These are phyloP conservation scores for Penicillium sp. DNA, from an alignment of 2,329 filamentous ascomycete genomes.

Conservation along the genomic window DNA sequence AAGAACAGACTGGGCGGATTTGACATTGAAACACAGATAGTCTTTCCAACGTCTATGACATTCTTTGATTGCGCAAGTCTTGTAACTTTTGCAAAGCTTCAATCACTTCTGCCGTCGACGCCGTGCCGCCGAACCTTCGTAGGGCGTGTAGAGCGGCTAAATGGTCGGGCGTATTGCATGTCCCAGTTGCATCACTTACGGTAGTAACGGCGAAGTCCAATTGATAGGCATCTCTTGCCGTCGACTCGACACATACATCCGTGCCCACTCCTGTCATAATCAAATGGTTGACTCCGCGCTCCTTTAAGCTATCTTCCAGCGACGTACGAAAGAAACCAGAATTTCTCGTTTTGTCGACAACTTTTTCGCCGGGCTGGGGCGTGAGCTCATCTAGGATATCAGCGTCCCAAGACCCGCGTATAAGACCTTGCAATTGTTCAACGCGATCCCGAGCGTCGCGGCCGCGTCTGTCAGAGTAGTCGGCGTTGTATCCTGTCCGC, in stretches of 20 bases:
- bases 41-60: slow-evolving; percentile 1
- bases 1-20: slow-evolving; percentile 5
- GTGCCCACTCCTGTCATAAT: slow-evolving; percentile 56
- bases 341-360: slow-evolving; percentile 58
- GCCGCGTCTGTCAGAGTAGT: slow-evolving; percentile 10
- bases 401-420: slow-evolving; percentile 7
- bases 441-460: neutral
- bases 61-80: slow-evolving; percentile 4
- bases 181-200: slow-evolving; percentile 9
- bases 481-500: slow-evolving; percentile 6
- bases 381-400: slow-evolving; percentile 54
- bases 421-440: slow-evolving; percentile 8
- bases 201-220: slow-evolving; percentile 10
- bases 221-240: slow-evolving; percentile 10
- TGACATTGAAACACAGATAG: neutral
- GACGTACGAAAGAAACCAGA: slow-evolving; percentile 57
- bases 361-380: slow-evolving; percentile 49
- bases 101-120: slow-evolving; percentile 10
- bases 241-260: slow-evolving; percentile 29
- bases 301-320: slow-evolving; percentile 51
- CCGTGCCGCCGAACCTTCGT: slow-evolving; percentile 4
- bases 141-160: slow-evolving; percentile 10
- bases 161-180: slow-evolving; percentile 7
- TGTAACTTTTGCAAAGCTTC: slow-evolving; percentile 10
- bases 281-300: slow-evolving; percentile 55